These are phyloP conservation scores for Chlorophyllum brunneum DNA, from an alignment of 768 basidiomycete species.

Conservation along the genomic window DNA sequence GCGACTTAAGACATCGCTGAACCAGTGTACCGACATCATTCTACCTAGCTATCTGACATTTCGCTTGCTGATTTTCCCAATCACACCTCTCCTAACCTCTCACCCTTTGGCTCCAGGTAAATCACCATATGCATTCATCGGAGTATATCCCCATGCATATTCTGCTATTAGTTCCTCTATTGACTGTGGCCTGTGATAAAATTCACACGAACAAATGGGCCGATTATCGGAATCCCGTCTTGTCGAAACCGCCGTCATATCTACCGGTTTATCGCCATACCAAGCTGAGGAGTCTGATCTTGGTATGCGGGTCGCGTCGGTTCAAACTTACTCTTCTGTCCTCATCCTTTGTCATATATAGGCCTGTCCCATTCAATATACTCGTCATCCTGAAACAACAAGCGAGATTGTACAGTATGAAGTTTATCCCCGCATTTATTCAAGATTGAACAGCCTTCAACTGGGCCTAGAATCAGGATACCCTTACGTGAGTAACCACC, in stretches of 20 bases:
- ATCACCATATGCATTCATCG: neutral
- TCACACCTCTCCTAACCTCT: neutral
- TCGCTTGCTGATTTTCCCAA: neutral
- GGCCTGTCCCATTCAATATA: neutral
- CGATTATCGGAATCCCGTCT: neutral
- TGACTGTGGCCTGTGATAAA: no score
- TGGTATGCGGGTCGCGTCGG: no score
- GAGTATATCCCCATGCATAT: neutral
- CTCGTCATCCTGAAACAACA: neutral
- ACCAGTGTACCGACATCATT: constrained; percentile 63
- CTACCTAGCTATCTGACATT: constrained; percentile 64
- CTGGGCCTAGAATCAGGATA: constrained; percentile 18
- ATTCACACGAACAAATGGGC: neutral
- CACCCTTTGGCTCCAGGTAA: neutral
- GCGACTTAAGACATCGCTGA: constrained; percentile 80
- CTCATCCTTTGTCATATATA: neutral
- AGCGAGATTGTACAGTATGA: no score
- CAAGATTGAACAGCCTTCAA: constrained; percentile 25
- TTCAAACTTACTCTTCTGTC: no score
- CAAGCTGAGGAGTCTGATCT: no score
- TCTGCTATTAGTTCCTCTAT: no score
- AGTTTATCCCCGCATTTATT: no score
- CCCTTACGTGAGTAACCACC: neutral
- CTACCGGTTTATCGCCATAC: neutral
- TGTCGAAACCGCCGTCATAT: neutral